phyloP scores from a whole-genome alignment of 1,284 basidiomycete species.

The Salmacisia buchloeana region DNA sequence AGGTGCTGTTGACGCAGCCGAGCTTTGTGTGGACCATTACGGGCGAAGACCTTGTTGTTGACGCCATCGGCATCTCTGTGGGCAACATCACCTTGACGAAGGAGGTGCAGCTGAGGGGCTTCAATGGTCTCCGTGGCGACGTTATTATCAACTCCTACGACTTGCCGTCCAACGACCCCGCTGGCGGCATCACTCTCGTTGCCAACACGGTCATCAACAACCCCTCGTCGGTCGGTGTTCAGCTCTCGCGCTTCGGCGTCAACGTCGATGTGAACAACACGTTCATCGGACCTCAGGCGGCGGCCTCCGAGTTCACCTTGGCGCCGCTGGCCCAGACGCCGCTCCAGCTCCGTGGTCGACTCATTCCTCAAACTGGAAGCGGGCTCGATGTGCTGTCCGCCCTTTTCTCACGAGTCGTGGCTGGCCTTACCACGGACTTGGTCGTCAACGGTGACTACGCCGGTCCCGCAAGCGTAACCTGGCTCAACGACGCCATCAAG shows the following conservation, averaged over 20 bases:
- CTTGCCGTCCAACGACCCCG: constrained; percentile 66
- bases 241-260: constrained; percentile 63
- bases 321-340: constrained; percentile 59
- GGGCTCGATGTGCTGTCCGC: constrained; percentile 62
- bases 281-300: constrained; percentile 62
- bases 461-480: constrained; percentile 62
- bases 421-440: constrained; percentile 63
- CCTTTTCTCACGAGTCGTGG: constrained; percentile 70
- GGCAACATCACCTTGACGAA: constrained; percentile 60
- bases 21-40: constrained; percentile 70
- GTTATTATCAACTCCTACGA: constrained; percentile 68
- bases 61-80: constrained; percentile 54
- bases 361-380: constrained; percentile 60
- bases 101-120: constrained; percentile 65
- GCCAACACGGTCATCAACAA: constrained; percentile 63
- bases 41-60: constrained; percentile 63
- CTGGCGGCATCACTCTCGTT: constrained; percentile 68
- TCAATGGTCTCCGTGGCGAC: constrained; percentile 64
- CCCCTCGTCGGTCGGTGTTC: constrained; percentile 71
- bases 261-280: constrained; percentile 59
- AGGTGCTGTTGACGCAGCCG: constrained; percentile 62
- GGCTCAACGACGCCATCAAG: constrained; percentile 72
- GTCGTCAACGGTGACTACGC: constrained; percentile 63
- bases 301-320: constrained; percentile 58
- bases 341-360: constrained; percentile 62